phyloP scores from a whole-genome alignment of 768 basidiomycete species.

The Pleurotus sapidus region DNA sequence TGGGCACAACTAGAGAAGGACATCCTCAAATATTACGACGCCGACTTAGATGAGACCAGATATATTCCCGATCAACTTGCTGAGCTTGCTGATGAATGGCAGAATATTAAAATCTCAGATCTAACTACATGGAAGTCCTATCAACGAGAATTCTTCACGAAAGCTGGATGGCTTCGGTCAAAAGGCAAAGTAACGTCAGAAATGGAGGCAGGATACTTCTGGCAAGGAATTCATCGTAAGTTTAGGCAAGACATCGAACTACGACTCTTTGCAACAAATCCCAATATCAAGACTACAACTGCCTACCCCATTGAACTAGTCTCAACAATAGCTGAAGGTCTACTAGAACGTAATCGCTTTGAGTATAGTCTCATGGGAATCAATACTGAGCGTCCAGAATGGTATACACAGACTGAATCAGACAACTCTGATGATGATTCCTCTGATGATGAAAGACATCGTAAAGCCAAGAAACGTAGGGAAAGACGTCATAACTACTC shows the following conservation, averaged over 20 bases:
- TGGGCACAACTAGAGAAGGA: neutral
- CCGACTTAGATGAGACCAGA: neutral
- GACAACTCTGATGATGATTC: neutral
- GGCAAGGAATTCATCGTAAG: too few relatives aligned
- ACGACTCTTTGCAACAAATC: neutral
- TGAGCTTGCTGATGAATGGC: neutral
- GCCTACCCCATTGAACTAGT: neutral
- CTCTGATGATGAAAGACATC: neutral
- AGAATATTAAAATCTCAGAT: neutral
- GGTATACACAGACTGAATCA: neutral
- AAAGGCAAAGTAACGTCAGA: too few relatives aligned
- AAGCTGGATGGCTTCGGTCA: neutral
- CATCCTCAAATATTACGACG: neutral
- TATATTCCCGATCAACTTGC: neutral
- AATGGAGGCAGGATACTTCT: too few relatives aligned
- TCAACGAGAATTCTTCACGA: slow-evolving; percentile 3
- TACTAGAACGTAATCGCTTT: slow-evolving; percentile 6
- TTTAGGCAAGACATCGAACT: neutral
- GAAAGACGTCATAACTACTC: neutral
- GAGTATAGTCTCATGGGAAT: slow-evolving; percentile 2
- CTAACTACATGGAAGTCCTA: slow-evolving; percentile 9
- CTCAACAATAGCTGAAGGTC: neutral
- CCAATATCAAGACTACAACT: neutral
- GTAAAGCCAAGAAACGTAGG: neutral
- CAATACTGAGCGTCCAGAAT: slow-evolving; percentile 5